Percentiles rank a stretch among this genome's conserved stretches.
Conservation (phyloP, 2,329 filamentous ascomycete genomes). For the Cyanodermella asteris region DNA sequence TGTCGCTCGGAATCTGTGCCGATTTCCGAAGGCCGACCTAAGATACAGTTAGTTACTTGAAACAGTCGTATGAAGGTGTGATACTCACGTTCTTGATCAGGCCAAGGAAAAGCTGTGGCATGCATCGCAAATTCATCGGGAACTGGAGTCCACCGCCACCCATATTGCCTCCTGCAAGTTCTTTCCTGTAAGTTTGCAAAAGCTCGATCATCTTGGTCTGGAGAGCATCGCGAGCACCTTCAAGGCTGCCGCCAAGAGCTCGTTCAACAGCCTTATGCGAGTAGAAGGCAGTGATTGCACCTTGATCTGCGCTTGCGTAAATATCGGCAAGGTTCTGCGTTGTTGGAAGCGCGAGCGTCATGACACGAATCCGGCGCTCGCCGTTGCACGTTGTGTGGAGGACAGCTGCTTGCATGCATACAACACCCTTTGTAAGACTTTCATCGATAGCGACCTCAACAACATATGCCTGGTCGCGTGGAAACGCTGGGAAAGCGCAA, state of each 20-base stretch:
- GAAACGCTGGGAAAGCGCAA: slow-evolving; percentile 94
- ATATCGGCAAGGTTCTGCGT: slow-evolving; percentile 77
- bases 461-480: slow-evolving; percentile 89
- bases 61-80: slow-evolving; percentile 1
- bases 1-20: slow-evolving; percentile 79
- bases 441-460: slow-evolving; percentile 98
- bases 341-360: slow-evolving; percentile 82
- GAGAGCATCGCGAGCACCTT: slow-evolving; percentile 73
- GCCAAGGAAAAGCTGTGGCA: slow-evolving; percentile 79
- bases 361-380: slow-evolving; percentile 79
- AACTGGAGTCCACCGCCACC: slow-evolving; percentile 80
- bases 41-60: slow-evolving; percentile 11
- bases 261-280: slow-evolving; percentile 94
- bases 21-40: slow-evolving; percentile 67
- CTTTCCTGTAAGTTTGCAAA: slow-evolving; percentile 87
- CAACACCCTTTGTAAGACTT: slow-evolving; percentile 70
- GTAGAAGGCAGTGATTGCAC: slow-evolving; percentile 82
- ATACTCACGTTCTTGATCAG: slow-evolving; percentile 79
- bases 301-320: slow-evolving; percentile 87
- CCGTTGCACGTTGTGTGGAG: slow-evolving; percentile 96
- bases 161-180: slow-evolving; percentile 87
- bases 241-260: slow-evolving; percentile 63
- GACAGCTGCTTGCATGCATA: slow-evolving; percentile 84
- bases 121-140: slow-evolving; percentile 69
- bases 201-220: slow-evolving; percentile 85